Conservation (phyloP, 2,329 filamentous ascomycete genomes). For the Apiospora koreana region DNA sequence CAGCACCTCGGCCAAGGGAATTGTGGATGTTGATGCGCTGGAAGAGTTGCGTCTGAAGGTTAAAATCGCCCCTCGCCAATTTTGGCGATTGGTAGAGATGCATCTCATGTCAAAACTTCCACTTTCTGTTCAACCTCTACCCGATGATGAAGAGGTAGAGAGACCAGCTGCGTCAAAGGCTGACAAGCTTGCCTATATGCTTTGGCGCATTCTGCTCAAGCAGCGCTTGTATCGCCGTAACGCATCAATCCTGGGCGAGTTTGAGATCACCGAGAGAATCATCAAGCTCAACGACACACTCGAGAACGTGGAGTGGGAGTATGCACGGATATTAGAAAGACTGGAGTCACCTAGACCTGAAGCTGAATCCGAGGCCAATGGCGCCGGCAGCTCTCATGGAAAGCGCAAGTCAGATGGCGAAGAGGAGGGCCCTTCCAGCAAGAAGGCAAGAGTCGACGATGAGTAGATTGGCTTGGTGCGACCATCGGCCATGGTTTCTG, state of each 20-base stretch:
- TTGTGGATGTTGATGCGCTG: constrained; percentile 59
- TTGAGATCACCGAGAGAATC: constrained; percentile 68
- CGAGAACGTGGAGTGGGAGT: constrained; percentile 69
- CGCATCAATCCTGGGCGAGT: constrained; percentile 66
- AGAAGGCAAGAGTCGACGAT: constrained; percentile 47
- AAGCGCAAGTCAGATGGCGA: constrained; percentile 50
- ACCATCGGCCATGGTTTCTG: constrained; percentile 17
- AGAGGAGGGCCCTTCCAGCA: constrained; percentile 34
- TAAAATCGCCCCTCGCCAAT: constrained; percentile 79
- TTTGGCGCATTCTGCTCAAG: constrained; percentile 78
- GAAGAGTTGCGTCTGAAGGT: constrained; percentile 58
- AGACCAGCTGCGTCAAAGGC: constrained; percentile 44
- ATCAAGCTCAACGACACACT: constrained; percentile 73
- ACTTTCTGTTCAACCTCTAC: constrained; percentile 53
- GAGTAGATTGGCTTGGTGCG: constrained; percentile 14
- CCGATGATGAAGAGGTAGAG: constrained; percentile 29
- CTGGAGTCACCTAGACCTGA: constrained; percentile 23
- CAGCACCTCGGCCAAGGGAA: constrained; percentile 37
- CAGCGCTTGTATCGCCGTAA: constrained; percentile 77
- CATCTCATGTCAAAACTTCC: constrained; percentile 66
- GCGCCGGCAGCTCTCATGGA: constrained; percentile 28
- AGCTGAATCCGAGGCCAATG: constrained; percentile 11
- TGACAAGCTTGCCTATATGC: constrained; percentile 63
- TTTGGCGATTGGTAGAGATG: constrained; percentile 74
- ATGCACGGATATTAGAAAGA: constrained; percentile 60